Conservation (phyloP, 345 rosid genomes). For the Gossypium rotundifolium region DNA sequence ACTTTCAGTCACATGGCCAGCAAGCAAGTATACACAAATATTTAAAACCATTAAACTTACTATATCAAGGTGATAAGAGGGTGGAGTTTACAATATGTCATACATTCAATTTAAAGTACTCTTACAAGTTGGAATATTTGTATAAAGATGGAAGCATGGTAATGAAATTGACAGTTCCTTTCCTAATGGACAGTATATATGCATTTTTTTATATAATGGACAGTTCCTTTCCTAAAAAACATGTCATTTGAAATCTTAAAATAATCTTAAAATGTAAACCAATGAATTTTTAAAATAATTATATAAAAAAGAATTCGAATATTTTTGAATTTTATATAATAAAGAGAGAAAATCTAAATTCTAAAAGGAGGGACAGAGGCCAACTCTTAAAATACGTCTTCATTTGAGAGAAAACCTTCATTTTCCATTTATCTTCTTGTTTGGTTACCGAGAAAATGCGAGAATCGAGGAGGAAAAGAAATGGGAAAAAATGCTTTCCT, state of each 20-base stretch:
- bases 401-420: constrained; percentile 12
- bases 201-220: background rate
- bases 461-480: constrained; percentile 15
- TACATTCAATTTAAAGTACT: background rate
- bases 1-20: background rate
- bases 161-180: background rate
- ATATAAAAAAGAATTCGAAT: too few relatives aligned
- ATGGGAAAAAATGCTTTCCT: background rate
- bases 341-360: too few relatives aligned
- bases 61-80: background rate
- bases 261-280: too few relatives aligned
- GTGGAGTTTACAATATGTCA: background rate
- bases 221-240: too few relatives aligned
- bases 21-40: background rate
- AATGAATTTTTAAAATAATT: too few relatives aligned
- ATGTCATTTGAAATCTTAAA: too few relatives aligned
- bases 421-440: constrained; percentile 14
- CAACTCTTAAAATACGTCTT: too few relatives aligned
- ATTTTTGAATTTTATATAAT: too few relatives aligned
- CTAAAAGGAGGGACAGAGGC: too few relatives aligned
- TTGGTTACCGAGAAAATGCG: constrained; percentile 27
- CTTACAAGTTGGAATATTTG: background rate
- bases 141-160: background rate
- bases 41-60: background rate
- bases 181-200: background rate